A percentile compares a stretch with the other conserved stretches of the same genome.
Conservation (phyloP, 83 land plant species). For the Picea engelmannii region DNA sequence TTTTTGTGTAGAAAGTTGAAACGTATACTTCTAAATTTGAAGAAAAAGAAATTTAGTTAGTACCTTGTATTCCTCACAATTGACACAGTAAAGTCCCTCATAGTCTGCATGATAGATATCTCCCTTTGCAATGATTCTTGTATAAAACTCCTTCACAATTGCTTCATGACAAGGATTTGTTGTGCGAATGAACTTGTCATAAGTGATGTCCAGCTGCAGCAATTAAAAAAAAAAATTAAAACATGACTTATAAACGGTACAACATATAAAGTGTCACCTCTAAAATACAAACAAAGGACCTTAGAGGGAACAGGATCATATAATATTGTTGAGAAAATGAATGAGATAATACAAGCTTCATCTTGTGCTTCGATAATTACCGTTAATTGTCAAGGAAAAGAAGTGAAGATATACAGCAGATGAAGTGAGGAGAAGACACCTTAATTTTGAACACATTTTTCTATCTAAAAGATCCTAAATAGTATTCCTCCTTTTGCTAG, state of each 20-base stretch:
- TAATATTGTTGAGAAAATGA: neutral
- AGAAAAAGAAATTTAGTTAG: neutral
- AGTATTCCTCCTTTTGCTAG: neutral
- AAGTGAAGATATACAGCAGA: neutral
- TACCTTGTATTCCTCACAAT: conserved; percentile 99
- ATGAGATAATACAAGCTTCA: neutral
- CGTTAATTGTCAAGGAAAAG: neutral
- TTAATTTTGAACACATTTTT: neutral
- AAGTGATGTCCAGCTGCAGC: conserved; percentile 82
- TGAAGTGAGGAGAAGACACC: neutral
- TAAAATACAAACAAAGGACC: neutral
- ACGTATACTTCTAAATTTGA: neutral
- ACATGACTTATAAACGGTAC: too few species aligned
- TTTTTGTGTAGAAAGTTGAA: neutral
- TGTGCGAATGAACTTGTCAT: conserved; percentile 95
- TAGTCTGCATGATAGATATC: conserved; percentile 93
- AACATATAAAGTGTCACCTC: neutral
- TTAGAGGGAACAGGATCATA: neutral
- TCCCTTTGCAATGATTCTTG: conserved; percentile 77
- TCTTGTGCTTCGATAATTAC: neutral
- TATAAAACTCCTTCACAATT: conserved; percentile 85
- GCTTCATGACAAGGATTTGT: conserved; percentile 82
- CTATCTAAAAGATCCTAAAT: neutral
- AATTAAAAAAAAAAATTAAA: neutral
- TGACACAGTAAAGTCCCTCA: conserved; percentile 96